Base-by-base conservation (phyloP, 257 asterid genomes). In the Solanum paucissectum region DNA sequence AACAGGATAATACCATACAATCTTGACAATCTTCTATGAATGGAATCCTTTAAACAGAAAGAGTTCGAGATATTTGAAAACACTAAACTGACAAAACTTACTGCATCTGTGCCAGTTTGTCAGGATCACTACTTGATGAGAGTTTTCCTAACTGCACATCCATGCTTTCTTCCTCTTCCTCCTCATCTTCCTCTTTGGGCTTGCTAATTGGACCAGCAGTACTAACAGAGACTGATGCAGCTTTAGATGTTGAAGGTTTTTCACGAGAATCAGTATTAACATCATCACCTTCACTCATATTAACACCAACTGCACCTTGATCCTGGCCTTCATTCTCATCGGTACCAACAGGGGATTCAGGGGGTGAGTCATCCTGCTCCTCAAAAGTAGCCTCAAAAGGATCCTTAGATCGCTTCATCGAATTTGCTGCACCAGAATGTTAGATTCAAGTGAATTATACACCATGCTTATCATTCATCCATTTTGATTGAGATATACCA, bases 111-210 rank as follows among this genome's bases (percentile, higher is more conserved):
- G 94, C 98, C 87, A 90, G 88, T 92, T 96, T 95, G 88, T 93
- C 93, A 82, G 99, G 98, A 92, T 96, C 98, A 33, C 93, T 95
- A 85, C 90, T 91, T 37, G 96, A 23, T 18, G 93, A 90, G 69
- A 96, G 86, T 90, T 94, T 97, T 49, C 95, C 94, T 68, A 96
- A 93, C 92, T 95, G 98, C 84, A 95, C 95, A 52, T 96, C 99
- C 98, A 97, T 90, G 90, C 93, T 94, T 90, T 95, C 99, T 87
- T 95, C 98, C 40, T 97, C 98, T 87, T 97, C 99, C 23, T 97
- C 99, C 27, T 97, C 98, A 10, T 95, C 99, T 5, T 97, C 99
- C 87, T 95, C 98, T 90, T 95, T 97, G 87, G 91, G 68, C 90
- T 97, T 97, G 84, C 89, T 81, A 46, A 46, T 46, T 46, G 85